Percentiles rank a stretch among this genome's conserved stretches.
Conservation (phyloP, 2,329 filamentous ascomycete species). For the Teratosphaeria pseudoeucalypti region DNA sequence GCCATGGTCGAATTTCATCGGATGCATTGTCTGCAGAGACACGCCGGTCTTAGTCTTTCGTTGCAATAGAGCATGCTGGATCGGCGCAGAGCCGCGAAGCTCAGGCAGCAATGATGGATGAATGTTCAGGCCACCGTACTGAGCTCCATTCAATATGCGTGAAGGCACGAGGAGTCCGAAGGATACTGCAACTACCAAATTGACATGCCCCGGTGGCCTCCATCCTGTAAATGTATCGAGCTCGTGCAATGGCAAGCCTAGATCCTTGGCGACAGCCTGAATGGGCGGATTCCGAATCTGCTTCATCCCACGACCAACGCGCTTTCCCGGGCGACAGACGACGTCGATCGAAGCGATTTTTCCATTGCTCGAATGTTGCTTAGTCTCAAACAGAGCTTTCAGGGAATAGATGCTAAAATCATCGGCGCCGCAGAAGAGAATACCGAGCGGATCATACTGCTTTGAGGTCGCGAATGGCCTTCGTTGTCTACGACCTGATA, state of each 20-base stretch:
- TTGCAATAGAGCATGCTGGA: conserved; percentile 71
- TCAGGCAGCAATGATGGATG: conserved; percentile 77
- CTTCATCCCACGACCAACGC: conserved; percentile 57
- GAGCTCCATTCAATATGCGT: conserved; percentile 57
- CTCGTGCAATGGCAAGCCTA: conserved; percentile 60
- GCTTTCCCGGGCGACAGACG: conserved; percentile 69
- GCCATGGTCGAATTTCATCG: conserved; percentile 67
- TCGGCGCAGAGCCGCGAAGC: conserved; percentile 73
- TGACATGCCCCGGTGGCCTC: conserved; percentile 52
- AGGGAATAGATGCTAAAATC: conserved; percentile 76
- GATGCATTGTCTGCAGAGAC: conserved; percentile 77
- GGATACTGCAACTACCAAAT: conserved; percentile 83
- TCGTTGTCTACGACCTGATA: neutral
- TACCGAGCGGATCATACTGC: conserved; percentile 51
- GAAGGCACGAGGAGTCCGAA: conserved; percentile 84
- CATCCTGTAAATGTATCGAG: conserved; percentile 75
- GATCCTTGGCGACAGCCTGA: conserved; percentile 50
- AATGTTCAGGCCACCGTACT: conserved; percentile 83
- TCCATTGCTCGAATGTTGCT: conserved; percentile 27
- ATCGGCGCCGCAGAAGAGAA: conserved; percentile 93
- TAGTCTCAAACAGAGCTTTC: conserved; percentile 49
- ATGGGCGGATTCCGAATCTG: conserved; percentile 63
- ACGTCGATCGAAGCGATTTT: conserved; percentile 73
- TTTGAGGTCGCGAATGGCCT: neutral
- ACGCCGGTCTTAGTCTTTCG: conserved; percentile 56